Evolutionary conservation across 2,329 filamentous ascomycete species (phyloP).

Genomic region (Xylariaceae sp.): DNA sequence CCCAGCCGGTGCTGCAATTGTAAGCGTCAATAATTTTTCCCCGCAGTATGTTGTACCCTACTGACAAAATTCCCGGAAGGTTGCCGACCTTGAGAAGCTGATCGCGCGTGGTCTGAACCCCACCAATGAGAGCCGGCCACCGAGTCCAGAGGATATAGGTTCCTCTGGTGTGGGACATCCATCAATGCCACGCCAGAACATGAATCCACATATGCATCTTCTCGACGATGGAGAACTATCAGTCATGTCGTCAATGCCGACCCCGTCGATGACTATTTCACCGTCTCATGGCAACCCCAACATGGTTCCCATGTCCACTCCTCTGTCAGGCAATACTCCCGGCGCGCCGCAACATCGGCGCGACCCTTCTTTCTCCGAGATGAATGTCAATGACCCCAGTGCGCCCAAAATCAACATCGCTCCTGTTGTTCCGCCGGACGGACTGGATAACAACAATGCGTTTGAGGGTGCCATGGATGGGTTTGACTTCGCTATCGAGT

Average conservation of each 20-base stretch:
- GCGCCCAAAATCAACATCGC: conserved; percentile 29
- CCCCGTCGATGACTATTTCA: conserved; percentile 25
- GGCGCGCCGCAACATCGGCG: conserved; percentile 18
- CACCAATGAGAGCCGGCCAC: conserved; percentile 28
- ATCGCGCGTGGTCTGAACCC: conserved; percentile 42
- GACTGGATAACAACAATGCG: conserved; percentile 46
- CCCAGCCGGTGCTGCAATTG: conserved; percentile 46
- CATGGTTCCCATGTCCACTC: conserved; percentile 21
- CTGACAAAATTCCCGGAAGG: conserved; percentile 24
- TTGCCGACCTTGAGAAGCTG: conserved; percentile 48
- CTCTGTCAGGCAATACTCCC: conserved; percentile 18
- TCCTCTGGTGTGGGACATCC: conserved; percentile 21
- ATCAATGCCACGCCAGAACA: conserved; percentile 24
- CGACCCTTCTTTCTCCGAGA: conserved; percentile 23
- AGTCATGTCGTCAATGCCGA: conserved; percentile 23
- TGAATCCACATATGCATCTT: conserved; percentile 29
- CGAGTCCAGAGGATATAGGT: conserved; percentile 25
- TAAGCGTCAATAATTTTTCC: conserved; percentile 26
- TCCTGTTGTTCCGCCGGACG: conserved; percentile 32
- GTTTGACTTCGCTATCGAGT: conserved; percentile 42
- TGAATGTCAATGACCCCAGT: conserved; percentile 23
- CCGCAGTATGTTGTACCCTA: background rate
- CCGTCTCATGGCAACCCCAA: conserved; percentile 20
- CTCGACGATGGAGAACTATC: conserved; percentile 29
- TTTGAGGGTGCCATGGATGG: conserved; percentile 47